Evolutionary conservation across 2,329 filamentous ascomycete species (phyloP).

Genomic region (Alternaria consortialis): DNA sequence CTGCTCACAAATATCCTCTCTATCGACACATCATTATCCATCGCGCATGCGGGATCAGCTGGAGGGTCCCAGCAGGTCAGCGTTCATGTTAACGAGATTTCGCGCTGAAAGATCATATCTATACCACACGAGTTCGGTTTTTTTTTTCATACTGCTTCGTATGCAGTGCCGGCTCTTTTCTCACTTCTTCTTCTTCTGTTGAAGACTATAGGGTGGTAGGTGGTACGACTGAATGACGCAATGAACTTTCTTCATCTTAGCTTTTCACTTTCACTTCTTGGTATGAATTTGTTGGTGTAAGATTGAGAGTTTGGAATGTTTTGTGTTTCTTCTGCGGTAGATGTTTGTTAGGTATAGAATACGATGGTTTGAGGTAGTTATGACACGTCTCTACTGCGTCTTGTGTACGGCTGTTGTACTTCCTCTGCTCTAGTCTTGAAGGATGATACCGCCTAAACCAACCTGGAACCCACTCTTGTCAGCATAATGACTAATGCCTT

Average conservation of each 20-base stretch:
- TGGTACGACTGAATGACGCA: slow-evolving; percentile 16
- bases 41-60: background rate
- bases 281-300: background rate
- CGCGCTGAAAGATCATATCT: background rate
- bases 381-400: background rate
- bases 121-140: slow-evolving; percentile 5
- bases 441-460: background rate
- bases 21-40: background rate
- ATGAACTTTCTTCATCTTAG: slow-evolving; percentile 6
- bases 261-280: background rate
- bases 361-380: background rate
- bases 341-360: background rate
- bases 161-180: slow-evolving; percentile 3
- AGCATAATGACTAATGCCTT: background rate
- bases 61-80: background rate
- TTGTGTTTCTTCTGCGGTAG: background rate
- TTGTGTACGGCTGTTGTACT: background rate
- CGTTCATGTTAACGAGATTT: background rate
- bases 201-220: slow-evolving; percentile 4
- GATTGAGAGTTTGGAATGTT: background rate
- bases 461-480: background rate
- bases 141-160: background rate
- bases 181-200: background rate
- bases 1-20: slow-evolving; percentile 2
- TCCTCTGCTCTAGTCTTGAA: background rate